phyloP scores from a whole-genome alignment of 768 basidiomycete species.

The Calocera viscosa region DNA sequence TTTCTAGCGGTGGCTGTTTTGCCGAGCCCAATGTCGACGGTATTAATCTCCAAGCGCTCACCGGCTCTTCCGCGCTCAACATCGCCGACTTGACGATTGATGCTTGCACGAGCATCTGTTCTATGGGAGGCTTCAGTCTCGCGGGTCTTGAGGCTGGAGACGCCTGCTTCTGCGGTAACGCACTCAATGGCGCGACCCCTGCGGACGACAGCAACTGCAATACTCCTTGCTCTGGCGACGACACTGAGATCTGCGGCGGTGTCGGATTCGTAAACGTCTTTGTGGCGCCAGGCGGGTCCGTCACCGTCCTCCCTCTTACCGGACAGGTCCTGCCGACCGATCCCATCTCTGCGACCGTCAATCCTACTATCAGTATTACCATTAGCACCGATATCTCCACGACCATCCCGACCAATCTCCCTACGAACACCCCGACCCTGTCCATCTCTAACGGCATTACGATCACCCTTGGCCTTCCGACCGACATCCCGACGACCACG shows the following conservation, averaged over 20 bases:
- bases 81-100: background rate
- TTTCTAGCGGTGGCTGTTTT: background rate
- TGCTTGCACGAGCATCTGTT: background rate
- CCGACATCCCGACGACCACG: background rate
- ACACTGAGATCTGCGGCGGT: conserved; percentile 10
- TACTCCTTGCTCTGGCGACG: conserved; percentile 8
- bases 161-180: conserved; percentile 9
- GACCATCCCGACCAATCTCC: background rate
- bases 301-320: background rate
- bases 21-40: background rate
- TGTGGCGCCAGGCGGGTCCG: background rate
- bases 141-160: conserved; percentile 9
- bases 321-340: background rate
- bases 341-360: background rate
- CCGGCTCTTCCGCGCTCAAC: background rate
- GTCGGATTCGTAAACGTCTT: background rate
- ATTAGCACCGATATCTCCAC: background rate
- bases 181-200: background rate
- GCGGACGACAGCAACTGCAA: conserved; percentile 9
- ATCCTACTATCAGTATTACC: background rate
- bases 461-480: background rate
- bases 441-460: background rate
- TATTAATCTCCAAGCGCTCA: background rate
- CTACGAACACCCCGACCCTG: background rate
- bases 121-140: background rate